phyloP scores from a whole-genome alignment of 2,329 filamentous ascomycete genomes.

The Colletotrichum sp. region DNA sequence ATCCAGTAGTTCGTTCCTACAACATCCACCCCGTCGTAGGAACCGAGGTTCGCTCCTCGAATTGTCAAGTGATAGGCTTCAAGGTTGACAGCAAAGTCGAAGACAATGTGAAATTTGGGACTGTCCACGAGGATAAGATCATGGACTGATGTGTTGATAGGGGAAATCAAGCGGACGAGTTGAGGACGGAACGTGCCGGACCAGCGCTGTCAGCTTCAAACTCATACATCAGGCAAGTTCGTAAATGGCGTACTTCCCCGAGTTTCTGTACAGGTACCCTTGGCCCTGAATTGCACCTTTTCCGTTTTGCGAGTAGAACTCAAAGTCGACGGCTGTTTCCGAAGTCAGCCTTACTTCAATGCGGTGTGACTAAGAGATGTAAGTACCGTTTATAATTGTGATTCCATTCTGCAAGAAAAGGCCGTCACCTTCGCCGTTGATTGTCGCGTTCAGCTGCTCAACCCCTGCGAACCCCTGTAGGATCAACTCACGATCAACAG shows the following conservation, averaged over 20 bases:
- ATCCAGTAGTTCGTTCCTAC: background rate
- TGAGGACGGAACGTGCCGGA: background rate
- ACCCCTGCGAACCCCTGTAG: background rate
- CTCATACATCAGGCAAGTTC: background rate
- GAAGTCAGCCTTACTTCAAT: background rate
- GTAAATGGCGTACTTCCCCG: background rate
- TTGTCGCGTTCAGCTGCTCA: background rate
- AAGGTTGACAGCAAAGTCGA: background rate
- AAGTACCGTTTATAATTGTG: background rate
- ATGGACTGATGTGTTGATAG: background rate
- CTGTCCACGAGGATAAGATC: background rate
- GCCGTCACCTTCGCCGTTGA: background rate
- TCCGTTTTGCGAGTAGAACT: background rate
- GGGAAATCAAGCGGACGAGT: background rate
- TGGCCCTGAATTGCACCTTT: background rate
- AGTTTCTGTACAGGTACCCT: background rate
- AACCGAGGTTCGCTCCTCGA: background rate
- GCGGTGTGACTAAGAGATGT: fast-evolving
- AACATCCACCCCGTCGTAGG: background rate
- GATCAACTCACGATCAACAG: background rate
- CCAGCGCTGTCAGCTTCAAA: background rate
- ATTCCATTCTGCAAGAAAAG: background rate
- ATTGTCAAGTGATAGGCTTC: background rate
- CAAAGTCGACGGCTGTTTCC: background rate
- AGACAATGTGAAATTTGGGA: background rate